These are phyloP conservation scores for Didymosphaeria variabile DNA, from an alignment of 2,329 filamentous ascomycete species.

Conservation along the genomic window DNA sequence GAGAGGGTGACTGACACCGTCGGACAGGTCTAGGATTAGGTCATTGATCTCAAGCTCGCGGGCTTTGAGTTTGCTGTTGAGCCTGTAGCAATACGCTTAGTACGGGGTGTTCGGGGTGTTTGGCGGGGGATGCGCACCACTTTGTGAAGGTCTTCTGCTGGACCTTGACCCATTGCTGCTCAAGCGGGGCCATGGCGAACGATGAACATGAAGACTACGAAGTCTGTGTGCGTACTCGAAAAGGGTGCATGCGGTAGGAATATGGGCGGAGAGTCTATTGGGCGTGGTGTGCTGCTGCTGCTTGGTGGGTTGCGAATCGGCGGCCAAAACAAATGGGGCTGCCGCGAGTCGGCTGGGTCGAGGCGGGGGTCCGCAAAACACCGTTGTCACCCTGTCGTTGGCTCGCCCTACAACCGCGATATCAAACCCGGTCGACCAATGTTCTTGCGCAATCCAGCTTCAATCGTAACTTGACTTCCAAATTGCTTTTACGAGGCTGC, in stretches of 20 bases:
- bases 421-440: slow-evolving; percentile 15
- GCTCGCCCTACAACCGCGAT: slow-evolving; percentile 21
- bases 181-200: slow-evolving; percentile 56
- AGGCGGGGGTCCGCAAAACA: slow-evolving; percentile 34
- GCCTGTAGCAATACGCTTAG: slow-evolving; percentile 64
- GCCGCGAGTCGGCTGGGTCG: slow-evolving; percentile 21
- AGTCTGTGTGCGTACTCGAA: slow-evolving; percentile 7
- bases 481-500: neutral
- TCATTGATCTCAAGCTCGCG: slow-evolving; percentile 84
- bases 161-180: slow-evolving; percentile 76
- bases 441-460: neutral
- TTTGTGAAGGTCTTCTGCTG: slow-evolving; percentile 99
- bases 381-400: slow-evolving; percentile 34
- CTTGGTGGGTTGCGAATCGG: slow-evolving; percentile 33
- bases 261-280: slow-evolving; percentile 19
- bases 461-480: neutral
- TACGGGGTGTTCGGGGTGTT: slow-evolving; percentile 21
- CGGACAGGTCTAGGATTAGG: slow-evolving; percentile 86
- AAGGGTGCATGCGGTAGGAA: slow-evolving; percentile 31
- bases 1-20: slow-evolving; percentile 74
- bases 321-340: slow-evolving; percentile 40
- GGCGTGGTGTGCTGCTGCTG: slow-evolving; percentile 29
- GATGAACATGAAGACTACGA: slow-evolving; percentile 38
- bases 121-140: slow-evolving; percentile 68
- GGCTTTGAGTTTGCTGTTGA: slow-evolving; percentile 91